A percentile compares a stretch with the other conserved stretches of the same genome.
These are phyloP conservation scores for Lipomyces lipofer DNA, from an alignment of 805 yeast species.

Conservation along the genomic window DNA sequence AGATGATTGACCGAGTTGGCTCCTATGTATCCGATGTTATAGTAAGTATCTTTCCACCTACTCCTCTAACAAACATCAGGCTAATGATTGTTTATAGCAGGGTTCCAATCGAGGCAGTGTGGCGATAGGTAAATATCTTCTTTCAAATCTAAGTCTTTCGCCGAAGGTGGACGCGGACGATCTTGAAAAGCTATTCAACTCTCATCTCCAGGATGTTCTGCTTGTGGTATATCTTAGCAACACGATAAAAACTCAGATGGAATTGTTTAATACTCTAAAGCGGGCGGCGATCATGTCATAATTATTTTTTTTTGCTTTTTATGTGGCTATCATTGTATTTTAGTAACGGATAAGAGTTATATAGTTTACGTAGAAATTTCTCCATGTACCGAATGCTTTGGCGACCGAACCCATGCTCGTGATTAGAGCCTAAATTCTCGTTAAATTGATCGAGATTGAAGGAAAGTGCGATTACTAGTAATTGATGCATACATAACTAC, in stretches of 20 bases:
- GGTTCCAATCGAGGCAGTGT: constrained; percentile 36
- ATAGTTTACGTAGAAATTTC: too few species aligned
- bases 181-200: constrained; percentile 61
- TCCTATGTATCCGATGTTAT: constrained; percentile 38
- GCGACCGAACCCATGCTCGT: too few species aligned
- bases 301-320: background rate
- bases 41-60: too few species aligned
- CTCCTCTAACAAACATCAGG: background rate
- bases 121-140: constrained; percentile 65
- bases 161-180: constrained; percentile 49
- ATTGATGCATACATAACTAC: too few species aligned
- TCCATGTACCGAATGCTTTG: too few species aligned
- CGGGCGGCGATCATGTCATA: constrained; percentile 23
- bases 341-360: background rate
- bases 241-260: constrained; percentile 72
- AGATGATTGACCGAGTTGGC: constrained; percentile 44
- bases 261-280: constrained; percentile 27
- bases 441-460: too few species aligned
- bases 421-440: too few species aligned
- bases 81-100: constrained; percentile 18
- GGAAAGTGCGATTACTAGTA: too few species aligned
- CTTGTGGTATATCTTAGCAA: constrained; percentile 80
- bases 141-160: constrained; percentile 46
- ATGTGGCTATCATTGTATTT: background rate
- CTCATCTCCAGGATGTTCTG: constrained; percentile 75